Percentiles rank a stretch among this genome's conserved stretches.
Conservation (phyloP, 148 eudicot species). For the Fagopyrum homotropicum region DNA sequence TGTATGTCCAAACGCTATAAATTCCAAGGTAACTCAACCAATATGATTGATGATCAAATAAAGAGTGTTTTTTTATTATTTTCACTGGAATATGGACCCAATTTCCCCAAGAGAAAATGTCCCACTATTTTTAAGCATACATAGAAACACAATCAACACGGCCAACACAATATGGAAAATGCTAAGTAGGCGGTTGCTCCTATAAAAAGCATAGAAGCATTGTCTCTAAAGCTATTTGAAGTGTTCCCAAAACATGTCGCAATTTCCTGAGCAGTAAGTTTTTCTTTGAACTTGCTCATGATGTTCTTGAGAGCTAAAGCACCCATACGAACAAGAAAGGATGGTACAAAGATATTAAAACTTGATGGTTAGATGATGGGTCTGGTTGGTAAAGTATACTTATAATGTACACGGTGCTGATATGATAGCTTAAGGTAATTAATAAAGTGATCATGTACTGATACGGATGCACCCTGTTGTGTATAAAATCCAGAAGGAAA, state of each 20-base stretch:
- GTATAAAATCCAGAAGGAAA: background rate
- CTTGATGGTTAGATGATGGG: background rate
- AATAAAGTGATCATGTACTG: no score
- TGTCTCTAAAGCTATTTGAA: background rate
- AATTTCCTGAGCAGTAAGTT: background rate
- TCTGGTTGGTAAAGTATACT: no score
- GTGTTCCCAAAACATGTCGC: background rate
- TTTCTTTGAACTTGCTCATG: background rate
- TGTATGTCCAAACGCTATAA: background rate
- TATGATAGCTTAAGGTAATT: no score
- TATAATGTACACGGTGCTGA: no score
- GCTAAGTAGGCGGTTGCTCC: background rate
- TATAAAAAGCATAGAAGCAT: background rate
- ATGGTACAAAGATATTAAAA: background rate
- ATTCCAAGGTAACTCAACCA: background rate
- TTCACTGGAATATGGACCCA: background rate
- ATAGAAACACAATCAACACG: background rate
- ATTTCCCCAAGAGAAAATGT: background rate
- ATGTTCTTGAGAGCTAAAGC: background rate
- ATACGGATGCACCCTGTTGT: no score
- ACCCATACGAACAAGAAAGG: background rate
- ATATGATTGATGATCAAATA: background rate
- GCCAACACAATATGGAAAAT: background rate
- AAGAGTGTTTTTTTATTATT: background rate
- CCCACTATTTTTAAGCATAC: background rate